Conservation (phyloP, 164 flowering plant species). For the Cinnamomum micranthum region DNA sequence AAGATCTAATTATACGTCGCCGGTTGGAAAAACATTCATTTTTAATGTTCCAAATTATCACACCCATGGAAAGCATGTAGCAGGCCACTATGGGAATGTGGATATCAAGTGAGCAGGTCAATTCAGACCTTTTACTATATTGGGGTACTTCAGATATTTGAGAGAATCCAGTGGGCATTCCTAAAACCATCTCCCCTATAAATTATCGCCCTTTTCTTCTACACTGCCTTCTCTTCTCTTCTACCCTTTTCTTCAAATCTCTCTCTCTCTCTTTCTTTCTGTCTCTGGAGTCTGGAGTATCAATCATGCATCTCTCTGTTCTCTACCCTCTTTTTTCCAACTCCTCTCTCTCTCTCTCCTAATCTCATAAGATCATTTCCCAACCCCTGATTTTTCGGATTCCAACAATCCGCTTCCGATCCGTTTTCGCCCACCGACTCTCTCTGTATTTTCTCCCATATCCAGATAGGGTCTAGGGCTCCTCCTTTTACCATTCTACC, state of each 20-base stretch:
- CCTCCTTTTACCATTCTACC: background rate
- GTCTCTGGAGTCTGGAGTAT: background rate
- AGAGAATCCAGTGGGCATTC: background rate
- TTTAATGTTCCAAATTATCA: no score
- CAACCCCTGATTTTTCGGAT: background rate
- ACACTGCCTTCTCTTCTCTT: background rate
- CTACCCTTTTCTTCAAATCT: background rate
- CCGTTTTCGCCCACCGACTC: conserved; percentile 13
- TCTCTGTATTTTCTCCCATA: background rate
- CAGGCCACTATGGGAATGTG: no score
- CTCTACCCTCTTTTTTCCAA: no score
- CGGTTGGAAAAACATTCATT: no score
- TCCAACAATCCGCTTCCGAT: conserved; percentile 2
- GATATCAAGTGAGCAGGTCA: no score
- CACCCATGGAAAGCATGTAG: no score
- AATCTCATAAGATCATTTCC: background rate
- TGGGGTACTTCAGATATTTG: conserved; percentile 1
- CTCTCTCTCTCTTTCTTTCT: conserved; percentile 1
- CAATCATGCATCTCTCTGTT: no score
- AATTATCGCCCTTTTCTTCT: background rate
- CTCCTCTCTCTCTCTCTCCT: conserved; percentile 4
- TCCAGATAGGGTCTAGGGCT: no score
- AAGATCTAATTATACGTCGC: no score
- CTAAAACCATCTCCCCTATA: background rate
- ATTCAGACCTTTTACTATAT: no score